phyloP scores from a whole-genome alignment of 2,329 filamentous ascomycete species.

The Diaporthe ilicicola region DNA sequence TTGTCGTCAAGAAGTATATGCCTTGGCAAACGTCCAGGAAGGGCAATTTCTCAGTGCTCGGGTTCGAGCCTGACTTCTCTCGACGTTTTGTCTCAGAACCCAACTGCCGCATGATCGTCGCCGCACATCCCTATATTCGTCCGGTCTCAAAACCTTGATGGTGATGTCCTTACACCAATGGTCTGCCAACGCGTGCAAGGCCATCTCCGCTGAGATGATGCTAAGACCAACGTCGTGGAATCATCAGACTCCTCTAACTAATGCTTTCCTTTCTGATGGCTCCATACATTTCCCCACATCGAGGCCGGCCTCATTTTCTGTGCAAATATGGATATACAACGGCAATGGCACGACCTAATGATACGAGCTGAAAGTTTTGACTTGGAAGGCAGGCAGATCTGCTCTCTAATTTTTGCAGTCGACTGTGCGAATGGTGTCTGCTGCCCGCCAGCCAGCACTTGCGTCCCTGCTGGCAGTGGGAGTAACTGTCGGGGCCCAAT shows the following conservation, averaged over 20 bases:
- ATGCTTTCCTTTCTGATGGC: neutral
- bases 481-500: neutral
- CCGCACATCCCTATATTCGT: slow-evolving; percentile 19
- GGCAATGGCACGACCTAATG: neutral
- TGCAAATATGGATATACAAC: neutral
- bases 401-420: neutral
- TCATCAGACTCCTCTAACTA: slow-evolving; percentile 11
- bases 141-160: slow-evolving; percentile 1
- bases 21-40: slow-evolving; percentile 11
- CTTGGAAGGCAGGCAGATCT: neutral
- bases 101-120: slow-evolving; percentile 15
- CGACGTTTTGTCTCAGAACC: neutral
- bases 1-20: slow-evolving; percentile 5
- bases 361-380: neutral
- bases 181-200: slow-evolving; percentile 9
- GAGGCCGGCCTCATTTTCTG: neutral
- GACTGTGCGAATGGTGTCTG: slow-evolving; percentile 17
- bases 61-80: neutral
- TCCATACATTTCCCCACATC: neutral
- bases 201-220: slow-evolving; percentile 18
- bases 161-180: slow-evolving; percentile 5
- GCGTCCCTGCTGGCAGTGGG: neutral
- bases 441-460: slow-evolving; percentile 10
- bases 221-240: slow-evolving; percentile 3
- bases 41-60: slow-evolving; percentile 9